phyloP scores from a whole-genome alignment of 805 yeast genomes.

The Candida palmyrensis region DNA sequence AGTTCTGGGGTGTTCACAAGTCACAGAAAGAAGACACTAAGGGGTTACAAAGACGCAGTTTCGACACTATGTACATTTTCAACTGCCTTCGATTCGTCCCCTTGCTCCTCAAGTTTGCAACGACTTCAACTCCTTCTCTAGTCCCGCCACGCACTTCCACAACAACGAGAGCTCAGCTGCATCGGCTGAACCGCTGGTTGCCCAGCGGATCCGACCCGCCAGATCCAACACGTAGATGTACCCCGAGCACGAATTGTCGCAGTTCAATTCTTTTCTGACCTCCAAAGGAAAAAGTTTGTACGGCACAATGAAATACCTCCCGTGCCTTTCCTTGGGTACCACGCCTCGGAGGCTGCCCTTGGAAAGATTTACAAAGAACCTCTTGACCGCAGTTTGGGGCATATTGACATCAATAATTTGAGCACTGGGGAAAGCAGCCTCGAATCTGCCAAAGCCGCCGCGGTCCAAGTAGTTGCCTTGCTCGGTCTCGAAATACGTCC shows the following conservation, averaged over 20 bases:
- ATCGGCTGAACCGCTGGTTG: constrained; percentile 75
- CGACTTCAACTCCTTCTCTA: constrained; percentile 41
- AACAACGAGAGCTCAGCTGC: constrained; percentile 58
- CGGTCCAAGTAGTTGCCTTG: constrained; percentile 29
- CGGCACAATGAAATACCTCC: constrained; percentile 59
- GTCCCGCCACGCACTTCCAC: constrained; percentile 62
- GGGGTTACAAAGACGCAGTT: no score
- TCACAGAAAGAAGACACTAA: no score
- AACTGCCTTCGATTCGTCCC: no score
- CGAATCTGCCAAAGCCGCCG: constrained; percentile 37
- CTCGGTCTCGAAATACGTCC: constrained; percentile 50
- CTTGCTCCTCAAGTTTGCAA: no score
- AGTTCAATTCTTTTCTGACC: constrained; percentile 52
- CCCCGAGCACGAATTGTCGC: constrained; percentile 78
- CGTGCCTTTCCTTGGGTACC: constrained; percentile 46
- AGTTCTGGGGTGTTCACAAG: no score
- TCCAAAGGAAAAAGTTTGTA: constrained; percentile 53
- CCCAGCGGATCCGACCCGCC: constrained; percentile 80
- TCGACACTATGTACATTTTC: no score
- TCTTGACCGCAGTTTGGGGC: constrained; percentile 68
- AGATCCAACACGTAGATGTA: constrained; percentile 76
- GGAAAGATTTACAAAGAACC: constrained; percentile 47
- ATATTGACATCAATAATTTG: constrained; percentile 75
- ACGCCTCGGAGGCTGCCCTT: constrained; percentile 38
- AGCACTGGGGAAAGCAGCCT: constrained; percentile 41